A percentile compares a stretch with the other conserved stretches of the same genome.
Evolutionary conservation across 2,329 filamentous ascomycete genomes (phyloP).

Genomic region (Botrytis tulipae): DNA sequence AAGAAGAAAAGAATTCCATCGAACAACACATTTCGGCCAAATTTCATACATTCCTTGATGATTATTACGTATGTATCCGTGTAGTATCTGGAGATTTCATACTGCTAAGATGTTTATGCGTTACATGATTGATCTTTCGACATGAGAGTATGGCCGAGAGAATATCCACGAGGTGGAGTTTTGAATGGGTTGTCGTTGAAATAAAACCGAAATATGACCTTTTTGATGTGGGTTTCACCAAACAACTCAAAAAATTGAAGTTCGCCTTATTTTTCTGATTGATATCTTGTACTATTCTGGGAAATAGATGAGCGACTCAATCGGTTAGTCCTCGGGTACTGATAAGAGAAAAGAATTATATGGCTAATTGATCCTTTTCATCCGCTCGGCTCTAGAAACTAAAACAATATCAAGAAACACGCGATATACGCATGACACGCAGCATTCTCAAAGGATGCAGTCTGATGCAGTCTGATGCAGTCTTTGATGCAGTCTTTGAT

Average conservation of each 20-base stretch:
- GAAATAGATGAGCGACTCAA: slow-evolving; percentile 2
- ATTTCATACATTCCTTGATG: slow-evolving; percentile 1
- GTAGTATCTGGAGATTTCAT: background rate
- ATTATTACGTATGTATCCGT: slow-evolving; percentile 3
- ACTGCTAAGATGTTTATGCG: slow-evolving; percentile 5
- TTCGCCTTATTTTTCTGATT: background rate
- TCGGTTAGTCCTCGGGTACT: background rate
- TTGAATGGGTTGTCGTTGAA: slow-evolving; percentile 1
- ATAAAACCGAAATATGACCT: slow-evolving; percentile 18
- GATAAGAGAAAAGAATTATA: background rate
- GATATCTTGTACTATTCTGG: slow-evolving; percentile 3
- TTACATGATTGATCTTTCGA: background rate
- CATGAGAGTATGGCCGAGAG: slow-evolving; percentile 13
- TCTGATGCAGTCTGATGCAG: background rate
- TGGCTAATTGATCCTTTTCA: background rate
- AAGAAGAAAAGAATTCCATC: background rate
- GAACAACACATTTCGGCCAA: slow-evolving; percentile 1
- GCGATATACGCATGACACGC: background rate
- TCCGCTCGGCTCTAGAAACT: background rate
- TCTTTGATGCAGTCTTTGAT: background rate
- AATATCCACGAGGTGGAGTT: slow-evolving; percentile 15
- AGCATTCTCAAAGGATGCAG: background rate
- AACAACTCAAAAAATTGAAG: background rate
- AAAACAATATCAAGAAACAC: background rate
- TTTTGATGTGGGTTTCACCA: slow-evolving; percentile 14